phyloP scores from a whole-genome alignment of 2,329 filamentous ascomycete species.

The Cladosporium sp. region DNA sequence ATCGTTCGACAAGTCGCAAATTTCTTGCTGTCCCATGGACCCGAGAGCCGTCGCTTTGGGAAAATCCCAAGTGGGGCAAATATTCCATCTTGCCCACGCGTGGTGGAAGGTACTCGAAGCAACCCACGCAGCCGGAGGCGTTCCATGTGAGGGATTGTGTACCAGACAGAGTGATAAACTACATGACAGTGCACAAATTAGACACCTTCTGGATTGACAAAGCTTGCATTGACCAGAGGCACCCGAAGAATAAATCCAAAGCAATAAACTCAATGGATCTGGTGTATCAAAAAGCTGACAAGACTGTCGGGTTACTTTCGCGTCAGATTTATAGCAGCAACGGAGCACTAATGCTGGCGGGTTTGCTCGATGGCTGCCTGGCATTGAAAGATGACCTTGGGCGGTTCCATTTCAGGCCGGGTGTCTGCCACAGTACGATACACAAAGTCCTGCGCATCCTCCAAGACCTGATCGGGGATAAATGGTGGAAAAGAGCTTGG shows the following conservation, averaged over 20 bases:
- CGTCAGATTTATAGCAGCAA: not conserved
- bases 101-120: no score
- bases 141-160: not conserved
- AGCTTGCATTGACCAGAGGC: not conserved
- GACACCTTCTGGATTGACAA: not conserved
- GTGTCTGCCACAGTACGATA: not conserved
- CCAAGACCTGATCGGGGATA: not conserved
- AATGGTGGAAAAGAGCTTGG: constrained; percentile 8
- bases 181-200: not conserved
- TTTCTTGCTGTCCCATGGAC: constrained; percentile 5
- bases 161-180: constrained; percentile 3
- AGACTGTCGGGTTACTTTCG: not conserved
- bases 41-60: not conserved
- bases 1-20: not conserved
- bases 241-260: not conserved
- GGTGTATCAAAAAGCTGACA: not conserved
- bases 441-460: not conserved
- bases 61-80: not conserved
- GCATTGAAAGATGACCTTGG: not conserved
- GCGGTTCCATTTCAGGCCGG: not conserved
- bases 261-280: constrained; percentile 7
- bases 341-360: not conserved
- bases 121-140: not conserved
- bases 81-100: not conserved
- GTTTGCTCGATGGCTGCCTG: not conserved